Evolutionary conservation across 139 green algal genomes (phyloP).

Genomic region (Chloropicon primus): DNA sequence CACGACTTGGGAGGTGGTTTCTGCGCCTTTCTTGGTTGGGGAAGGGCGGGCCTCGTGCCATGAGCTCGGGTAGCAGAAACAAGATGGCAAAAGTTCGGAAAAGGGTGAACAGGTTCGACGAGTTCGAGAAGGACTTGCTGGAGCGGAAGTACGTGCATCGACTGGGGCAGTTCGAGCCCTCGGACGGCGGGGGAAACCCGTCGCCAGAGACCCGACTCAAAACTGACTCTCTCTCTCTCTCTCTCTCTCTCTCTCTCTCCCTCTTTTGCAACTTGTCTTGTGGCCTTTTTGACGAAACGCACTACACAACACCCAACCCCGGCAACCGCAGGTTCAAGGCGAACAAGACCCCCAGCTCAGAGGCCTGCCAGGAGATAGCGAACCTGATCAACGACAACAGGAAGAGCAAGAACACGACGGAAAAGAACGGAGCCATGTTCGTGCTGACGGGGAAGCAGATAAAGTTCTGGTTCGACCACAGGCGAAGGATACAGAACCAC

Average conservation of each 20-base stretch:
- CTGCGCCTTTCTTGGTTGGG: no score
- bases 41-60: no score
- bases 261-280: no score
- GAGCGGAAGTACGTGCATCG: neutral
- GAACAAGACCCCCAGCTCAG: neutral
- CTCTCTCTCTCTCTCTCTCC: neutral
- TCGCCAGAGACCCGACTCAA: no score
- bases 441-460: neutral
- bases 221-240: neutral
- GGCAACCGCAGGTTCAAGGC: neutral
- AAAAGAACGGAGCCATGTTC: neutral
- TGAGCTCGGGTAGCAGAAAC: neutral
- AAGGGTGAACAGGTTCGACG: neutral
- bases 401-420: neutral
- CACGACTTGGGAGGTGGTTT: no score
- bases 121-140: neutral
- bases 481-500: neutral
- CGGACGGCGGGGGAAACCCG: no score
- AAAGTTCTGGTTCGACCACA: neutral
- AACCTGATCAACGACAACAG: neutral
- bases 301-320: no score
- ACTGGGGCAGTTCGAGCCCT: no score
- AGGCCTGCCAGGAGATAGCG: neutral
- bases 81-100: neutral
- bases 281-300: no score